Base-by-base conservation (phyloP, 2,329 filamentous ascomycete species). In the Penicillium sp. region DNA sequence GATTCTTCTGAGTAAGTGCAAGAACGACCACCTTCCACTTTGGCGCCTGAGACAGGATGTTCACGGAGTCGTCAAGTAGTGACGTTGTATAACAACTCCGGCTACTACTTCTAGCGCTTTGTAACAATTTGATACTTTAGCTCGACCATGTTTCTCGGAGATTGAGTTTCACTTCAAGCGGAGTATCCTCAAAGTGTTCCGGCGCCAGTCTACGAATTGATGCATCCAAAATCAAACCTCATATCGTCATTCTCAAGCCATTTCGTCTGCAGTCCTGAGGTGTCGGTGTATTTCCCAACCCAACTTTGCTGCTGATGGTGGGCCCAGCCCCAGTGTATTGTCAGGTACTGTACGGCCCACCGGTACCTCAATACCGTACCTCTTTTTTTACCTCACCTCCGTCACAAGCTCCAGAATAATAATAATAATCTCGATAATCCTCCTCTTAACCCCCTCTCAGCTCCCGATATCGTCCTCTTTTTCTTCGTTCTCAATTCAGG, bases 401-500 rank as follows among this genome's bases (percentile, higher is more conserved):
- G 45, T 23, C 38, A 17, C 31, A 45, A 56, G 52, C 53, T 48
- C 38, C 50, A 58, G 50, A 58, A 60, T 54, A 60, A 60, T 60
- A 54, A 59, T 58, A 51, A 38, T 51, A 38, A 56, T 49, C 49
- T 51, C 60, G 52, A 53, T 64, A 52, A 55, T 56, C 55, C 38
- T 61, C 51, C 56, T 62, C 51, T 51, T 53, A 56, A 51, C 56
- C 56, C 61, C 52, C 55, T 56, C 60, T 62, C 63, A 63, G 56
- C 49, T 65, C 65, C 63, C 61, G 65, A 65, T 65, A 65, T 67
- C 63, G 63, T 65, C 60, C 60, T 56, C 44, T 65, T 58, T 54
- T 45, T 52, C 56, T 54, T 64, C 63, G 56, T 56, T 63, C 54
- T 60, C 51, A 61, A 45, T 38, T 55, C 58, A 56, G 49, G 45